Evolutionary conservation across 2,329 filamentous ascomycete genomes (phyloP), one percentile per base, ranked within the genome.

Genomic region (Colletotrichum noveboracense): DNA sequence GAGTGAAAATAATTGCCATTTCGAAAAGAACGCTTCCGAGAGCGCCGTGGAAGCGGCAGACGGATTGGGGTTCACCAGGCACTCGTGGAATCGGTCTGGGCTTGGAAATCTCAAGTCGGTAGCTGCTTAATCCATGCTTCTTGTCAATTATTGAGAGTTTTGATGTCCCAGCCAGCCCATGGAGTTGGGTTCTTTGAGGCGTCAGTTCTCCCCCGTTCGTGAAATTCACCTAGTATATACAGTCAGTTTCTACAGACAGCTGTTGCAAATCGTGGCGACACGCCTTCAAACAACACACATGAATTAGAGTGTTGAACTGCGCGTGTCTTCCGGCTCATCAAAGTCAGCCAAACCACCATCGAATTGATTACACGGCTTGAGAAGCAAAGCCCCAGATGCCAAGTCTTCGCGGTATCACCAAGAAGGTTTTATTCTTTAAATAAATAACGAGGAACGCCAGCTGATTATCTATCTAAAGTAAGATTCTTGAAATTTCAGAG

Each of bases 1-100:
- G 0, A 6, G 38, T 6, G 18, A 12, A 48, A 48, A n/a, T 0
- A 0, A 48, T n/a, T 12, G 18, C 9, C 0, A 48, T n/a, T 48
- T 12, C 18, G 38, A 48, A 12, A 18, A 48, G 38, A 48, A 2
- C 18, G 18, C 9, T 48, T n/a, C 18, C 9, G 5, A 12, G 18
- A 48, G 38, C 38, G 38, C 16, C 5, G 38, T 48, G 38, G 18
- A 48, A 48, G 38, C 38, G 38, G 38, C 0, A 43, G 38, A n/a
- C 0, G 38, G 38, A n/a, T 12, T 48, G 3, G 9, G 18, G 18
- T n/a, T 48, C 18, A 18, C 16, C 4, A 10, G 0, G 38, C 9
- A n/a, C 9, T 48, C 12, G 16, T n/a, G 38, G 18, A n/a, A 48
- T n/a, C 38, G 9, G 18, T 48, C 38, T 48, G 18, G 5, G 38